Conservation (phyloP, 768 basidiomycete species). For the Pholiota conissans region DNA sequence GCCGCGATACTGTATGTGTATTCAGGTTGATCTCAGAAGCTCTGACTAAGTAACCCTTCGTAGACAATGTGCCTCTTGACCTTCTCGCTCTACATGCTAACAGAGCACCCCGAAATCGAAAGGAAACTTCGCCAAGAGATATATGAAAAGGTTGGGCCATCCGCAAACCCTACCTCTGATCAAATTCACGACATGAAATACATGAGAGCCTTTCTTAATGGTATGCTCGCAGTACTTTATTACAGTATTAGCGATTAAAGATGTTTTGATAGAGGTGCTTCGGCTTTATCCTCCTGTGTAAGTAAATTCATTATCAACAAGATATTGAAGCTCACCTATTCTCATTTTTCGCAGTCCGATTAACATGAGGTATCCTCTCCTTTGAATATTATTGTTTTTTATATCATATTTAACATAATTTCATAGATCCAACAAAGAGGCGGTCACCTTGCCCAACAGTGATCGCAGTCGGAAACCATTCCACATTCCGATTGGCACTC, state of each 20-base stretch:
- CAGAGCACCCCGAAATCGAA: slow-evolving; percentile 40
- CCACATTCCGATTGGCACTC: slow-evolving; percentile 32
- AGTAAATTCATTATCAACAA: slow-evolving; percentile 13
- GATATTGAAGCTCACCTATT: slow-evolving; percentile 40
- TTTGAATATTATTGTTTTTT: too few relatives aligned
- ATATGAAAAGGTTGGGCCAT: slow-evolving; percentile 34
- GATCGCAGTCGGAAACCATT: slow-evolving; percentile 15
- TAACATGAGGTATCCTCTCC: slow-evolving; percentile 7
- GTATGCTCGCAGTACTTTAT: slow-evolving; percentile 12
- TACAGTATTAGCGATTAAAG: not conserved
- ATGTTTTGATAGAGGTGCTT: slow-evolving; percentile 35
- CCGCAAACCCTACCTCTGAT: slow-evolving; percentile 38
- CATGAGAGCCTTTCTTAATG: slow-evolving; percentile 31
- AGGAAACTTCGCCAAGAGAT: slow-evolving; percentile 41
- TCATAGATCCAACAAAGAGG: too few relatives aligned
- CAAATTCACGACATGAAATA: slow-evolving; percentile 48
- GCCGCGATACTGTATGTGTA: slow-evolving; percentile 43
- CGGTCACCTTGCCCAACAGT: not conserved
- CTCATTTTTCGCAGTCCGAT: slow-evolving; percentile 18
- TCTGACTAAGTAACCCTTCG: not conserved
- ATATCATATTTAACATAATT: too few relatives aligned
- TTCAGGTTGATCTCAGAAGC: too few relatives aligned
- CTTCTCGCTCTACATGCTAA: slow-evolving; percentile 42
- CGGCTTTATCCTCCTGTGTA: slow-evolving; percentile 38
- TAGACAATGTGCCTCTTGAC: slow-evolving; percentile 28